phyloP scores from a whole-genome alignment of 306 rosid genomes.

The Alnus rubra region DNA sequence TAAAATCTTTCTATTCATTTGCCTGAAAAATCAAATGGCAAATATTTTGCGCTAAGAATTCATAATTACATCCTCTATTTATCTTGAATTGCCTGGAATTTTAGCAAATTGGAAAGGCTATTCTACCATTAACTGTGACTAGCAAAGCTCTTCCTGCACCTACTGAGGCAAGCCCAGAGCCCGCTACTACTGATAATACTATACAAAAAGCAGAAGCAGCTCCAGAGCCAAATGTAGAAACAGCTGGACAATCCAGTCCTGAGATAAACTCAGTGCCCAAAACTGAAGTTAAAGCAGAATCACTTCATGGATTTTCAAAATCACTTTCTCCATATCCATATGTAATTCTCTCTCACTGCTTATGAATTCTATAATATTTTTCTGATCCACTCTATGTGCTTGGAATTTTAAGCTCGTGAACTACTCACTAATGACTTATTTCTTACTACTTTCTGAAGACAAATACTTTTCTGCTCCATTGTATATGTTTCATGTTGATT shows the following conservation, averaged over 20 bases:
- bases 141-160: conserved; percentile 75
- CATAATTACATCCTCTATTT: conserved; percentile 9
- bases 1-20: background rate
- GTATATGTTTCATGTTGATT: too few species aligned
- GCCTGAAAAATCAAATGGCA: background rate
- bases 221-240: conserved; percentile 40
- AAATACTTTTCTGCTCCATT: too few species aligned
- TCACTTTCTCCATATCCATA: conserved; percentile 85
- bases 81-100: conserved; percentile 27
- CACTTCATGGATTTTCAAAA: conserved; percentile 48
- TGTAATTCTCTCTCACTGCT: conserved; percentile 47
- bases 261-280: conserved; percentile 66
- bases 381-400: background rate
- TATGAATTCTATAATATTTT: conserved; percentile 7
- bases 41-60: background rate
- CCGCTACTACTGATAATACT: conserved; percentile 38
- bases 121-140: conserved; percentile 58
- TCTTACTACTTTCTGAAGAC: background rate
- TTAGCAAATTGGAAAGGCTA: conserved; percentile 85
- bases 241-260: conserved; percentile 43
- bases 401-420: background rate
- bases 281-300: conserved; percentile 59
- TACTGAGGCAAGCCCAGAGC: conserved; percentile 42
- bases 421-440: background rate
- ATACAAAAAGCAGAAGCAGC: conserved; percentile 52